Conservation (phyloP, 257 asterid species). For the Agastache rugosa region DNA sequence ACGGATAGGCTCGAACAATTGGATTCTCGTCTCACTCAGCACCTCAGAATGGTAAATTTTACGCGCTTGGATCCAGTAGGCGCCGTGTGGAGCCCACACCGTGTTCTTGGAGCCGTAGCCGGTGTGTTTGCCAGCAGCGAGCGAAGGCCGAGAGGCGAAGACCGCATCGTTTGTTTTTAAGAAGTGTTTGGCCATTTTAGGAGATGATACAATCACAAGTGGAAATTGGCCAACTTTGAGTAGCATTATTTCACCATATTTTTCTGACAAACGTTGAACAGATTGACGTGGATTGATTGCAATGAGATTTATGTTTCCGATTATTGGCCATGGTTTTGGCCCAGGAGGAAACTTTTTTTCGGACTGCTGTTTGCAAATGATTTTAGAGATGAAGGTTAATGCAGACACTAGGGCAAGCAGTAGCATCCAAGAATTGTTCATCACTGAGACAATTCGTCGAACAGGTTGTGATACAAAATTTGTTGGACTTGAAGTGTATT, state of each 20-base stretch:
- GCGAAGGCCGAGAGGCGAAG: conserved; percentile 44
- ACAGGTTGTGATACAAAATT: not conserved
- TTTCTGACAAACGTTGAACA: conserved; percentile 42
- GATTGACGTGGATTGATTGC: conserved; percentile 48
- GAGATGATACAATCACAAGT: conserved; percentile 50
- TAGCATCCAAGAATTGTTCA: not conserved
- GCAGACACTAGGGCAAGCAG: not conserved
- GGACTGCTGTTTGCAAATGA: not conserved
- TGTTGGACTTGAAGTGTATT: not conserved
- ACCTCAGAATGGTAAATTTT: conserved; percentile 34
- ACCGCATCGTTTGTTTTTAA: conserved; percentile 33
- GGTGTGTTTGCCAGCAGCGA: conserved; percentile 42
- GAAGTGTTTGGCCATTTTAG: conserved; percentile 54
- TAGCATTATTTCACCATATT: conserved; percentile 54
- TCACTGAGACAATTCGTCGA: not conserved
- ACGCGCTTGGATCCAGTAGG: conserved; percentile 38
- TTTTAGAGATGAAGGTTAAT: not conserved
- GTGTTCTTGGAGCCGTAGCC: conserved; percentile 34
- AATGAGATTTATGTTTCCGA: conserved; percentile 41
- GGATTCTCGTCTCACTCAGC: conserved; percentile 32
- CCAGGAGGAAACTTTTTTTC: conserved; percentile 23
- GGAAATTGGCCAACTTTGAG: conserved; percentile 49
- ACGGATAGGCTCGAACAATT: conserved; percentile 36
- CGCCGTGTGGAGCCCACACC: conserved; percentile 47
- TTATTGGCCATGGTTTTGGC: conserved; percentile 32